phyloP scores from a whole-genome alignment of 768 basidiomycete genomes.

The Leccinum truebloodii region DNA sequence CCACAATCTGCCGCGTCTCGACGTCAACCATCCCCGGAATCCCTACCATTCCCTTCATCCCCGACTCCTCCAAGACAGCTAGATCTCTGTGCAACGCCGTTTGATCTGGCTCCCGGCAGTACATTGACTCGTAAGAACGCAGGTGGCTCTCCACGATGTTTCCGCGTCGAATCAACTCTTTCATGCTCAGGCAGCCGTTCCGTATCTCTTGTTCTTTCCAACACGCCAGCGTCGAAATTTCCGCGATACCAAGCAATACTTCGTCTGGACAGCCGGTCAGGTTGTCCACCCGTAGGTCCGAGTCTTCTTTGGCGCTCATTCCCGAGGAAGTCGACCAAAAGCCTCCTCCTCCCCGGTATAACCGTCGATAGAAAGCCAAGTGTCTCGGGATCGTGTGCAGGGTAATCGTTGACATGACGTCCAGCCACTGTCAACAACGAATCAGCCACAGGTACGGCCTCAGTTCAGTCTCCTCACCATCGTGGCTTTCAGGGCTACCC shows the following conservation, averaged over 20 bases:
- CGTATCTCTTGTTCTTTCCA: slow-evolving; percentile 71
- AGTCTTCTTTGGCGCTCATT: slow-evolving; percentile 35
- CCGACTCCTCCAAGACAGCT: slow-evolving; percentile 16
- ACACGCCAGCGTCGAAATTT: slow-evolving; percentile 67
- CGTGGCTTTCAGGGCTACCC: slow-evolving; percentile 66
- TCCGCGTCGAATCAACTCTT: slow-evolving; percentile 74
- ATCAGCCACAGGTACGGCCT: slow-evolving; percentile 13
- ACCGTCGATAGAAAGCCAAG: slow-evolving; percentile 61
- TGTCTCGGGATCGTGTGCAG: slow-evolving; percentile 63
- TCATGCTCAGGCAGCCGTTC: slow-evolving; percentile 67
- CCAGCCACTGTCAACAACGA: slow-evolving; percentile 61
- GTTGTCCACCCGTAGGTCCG: slow-evolving; percentile 60
- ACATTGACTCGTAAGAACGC: slow-evolving; percentile 40
- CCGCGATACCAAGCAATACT: slow-evolving; percentile 72
- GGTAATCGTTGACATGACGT: slow-evolving; percentile 70
- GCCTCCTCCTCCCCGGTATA: slow-evolving; percentile 55
- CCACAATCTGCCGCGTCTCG: slow-evolving; percentile 51
- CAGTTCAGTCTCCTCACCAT: slow-evolving; percentile 52
- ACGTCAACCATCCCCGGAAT: slow-evolving; percentile 24
- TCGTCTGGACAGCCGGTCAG: slow-evolving; percentile 81
- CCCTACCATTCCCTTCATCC: slow-evolving; percentile 32
- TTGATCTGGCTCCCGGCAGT: slow-evolving; percentile 34
- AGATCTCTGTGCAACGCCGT: slow-evolving; percentile 45
- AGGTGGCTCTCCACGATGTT: slow-evolving; percentile 69
- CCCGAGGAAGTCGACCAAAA: slow-evolving; percentile 43